These are phyloP conservation scores for Hypsizygus ulmarius DNA, from an alignment of 1,284 basidiomycete species.

Conservation along the genomic window DNA sequence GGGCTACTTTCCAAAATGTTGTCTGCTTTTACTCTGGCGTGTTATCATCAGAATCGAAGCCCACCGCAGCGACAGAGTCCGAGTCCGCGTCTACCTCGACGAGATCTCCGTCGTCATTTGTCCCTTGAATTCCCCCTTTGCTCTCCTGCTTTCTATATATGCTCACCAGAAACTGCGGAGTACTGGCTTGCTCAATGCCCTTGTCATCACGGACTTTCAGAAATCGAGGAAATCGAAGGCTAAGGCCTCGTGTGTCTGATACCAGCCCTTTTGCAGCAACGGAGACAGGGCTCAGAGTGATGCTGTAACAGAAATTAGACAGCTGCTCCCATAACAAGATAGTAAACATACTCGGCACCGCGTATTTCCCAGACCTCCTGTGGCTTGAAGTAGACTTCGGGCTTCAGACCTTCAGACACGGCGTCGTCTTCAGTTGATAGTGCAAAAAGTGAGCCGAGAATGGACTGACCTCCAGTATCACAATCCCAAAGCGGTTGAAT, in stretches of 20 bases:
- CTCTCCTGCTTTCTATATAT: slow-evolving; percentile 67
- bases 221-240: slow-evolving; percentile 90
- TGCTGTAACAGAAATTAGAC: slow-evolving; percentile 39
- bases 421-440: background rate
- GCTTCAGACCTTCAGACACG: slow-evolving; percentile 56
- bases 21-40: too few species aligned
- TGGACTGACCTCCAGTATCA: slow-evolving; percentile 62
- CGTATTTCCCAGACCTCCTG: slow-evolving; percentile 90
- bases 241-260: slow-evolving; percentile 68
- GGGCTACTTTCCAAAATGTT: too few species aligned
- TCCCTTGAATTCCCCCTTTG: slow-evolving; percentile 34
- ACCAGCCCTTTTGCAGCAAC: slow-evolving; percentile 75
- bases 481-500: slow-evolving; percentile 58
- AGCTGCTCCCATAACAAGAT: background rate
- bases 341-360: slow-evolving; percentile 72
- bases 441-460: background rate
- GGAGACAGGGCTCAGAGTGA: slow-evolving; percentile 89
- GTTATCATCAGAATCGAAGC: too few species aligned
- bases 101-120: slow-evolving; percentile 55
- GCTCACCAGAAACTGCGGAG: slow-evolving; percentile 66
- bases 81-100: slow-evolving; percentile 44
- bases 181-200: slow-evolving; percentile 73
- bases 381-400: slow-evolving; percentile 85
- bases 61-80: too few species aligned
- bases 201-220: slow-evolving; percentile 82